Evolutionary conservation across 176 grass and related monocot genomes (phyloP).

Genomic region (Triticum timopheevii): DNA sequence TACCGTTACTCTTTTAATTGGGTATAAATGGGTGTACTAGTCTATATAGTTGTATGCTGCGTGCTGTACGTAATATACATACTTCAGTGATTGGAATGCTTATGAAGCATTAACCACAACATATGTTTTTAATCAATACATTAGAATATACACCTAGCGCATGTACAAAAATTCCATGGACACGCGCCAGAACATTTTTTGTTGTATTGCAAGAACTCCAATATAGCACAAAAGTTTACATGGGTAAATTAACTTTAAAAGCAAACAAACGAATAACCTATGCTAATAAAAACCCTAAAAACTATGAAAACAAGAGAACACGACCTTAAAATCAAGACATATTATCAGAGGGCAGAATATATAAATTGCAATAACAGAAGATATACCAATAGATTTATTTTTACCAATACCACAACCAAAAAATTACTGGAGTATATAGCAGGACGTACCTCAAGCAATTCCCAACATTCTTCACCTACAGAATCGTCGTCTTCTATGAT

Average conservation of each 20-base stretch:
- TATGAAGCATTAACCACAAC: background rate
- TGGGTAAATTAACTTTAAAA: background rate
- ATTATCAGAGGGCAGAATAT: too few relatives aligned
- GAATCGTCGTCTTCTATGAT: slow-evolving; percentile 8
- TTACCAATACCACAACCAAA: background rate
- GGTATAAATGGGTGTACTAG: background rate
- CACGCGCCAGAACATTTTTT: background rate
- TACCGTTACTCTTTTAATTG: background rate
- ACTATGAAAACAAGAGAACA: too few relatives aligned
- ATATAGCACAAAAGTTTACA: background rate
- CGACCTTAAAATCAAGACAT: background rate
- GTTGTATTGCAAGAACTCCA: background rate
- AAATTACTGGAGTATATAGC: background rate
- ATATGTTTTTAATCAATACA: background rate
- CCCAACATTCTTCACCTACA: background rate
- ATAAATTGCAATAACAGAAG: background rate
- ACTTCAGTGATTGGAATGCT: too few relatives aligned
- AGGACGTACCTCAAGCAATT: slow-evolving; percentile 5
- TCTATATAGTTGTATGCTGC: background rate
- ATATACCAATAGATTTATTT: too few relatives aligned
- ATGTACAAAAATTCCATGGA: background rate
- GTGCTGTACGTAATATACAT: background rate
- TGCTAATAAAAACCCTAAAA: too few relatives aligned
- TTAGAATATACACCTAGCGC: background rate
- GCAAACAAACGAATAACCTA: too few relatives aligned